Percentiles rank a stretch among this genome's conserved stretches.
Conservation (phyloP, 1,284 basidiomycete species). For the Pseudozyma sp. region DNA sequence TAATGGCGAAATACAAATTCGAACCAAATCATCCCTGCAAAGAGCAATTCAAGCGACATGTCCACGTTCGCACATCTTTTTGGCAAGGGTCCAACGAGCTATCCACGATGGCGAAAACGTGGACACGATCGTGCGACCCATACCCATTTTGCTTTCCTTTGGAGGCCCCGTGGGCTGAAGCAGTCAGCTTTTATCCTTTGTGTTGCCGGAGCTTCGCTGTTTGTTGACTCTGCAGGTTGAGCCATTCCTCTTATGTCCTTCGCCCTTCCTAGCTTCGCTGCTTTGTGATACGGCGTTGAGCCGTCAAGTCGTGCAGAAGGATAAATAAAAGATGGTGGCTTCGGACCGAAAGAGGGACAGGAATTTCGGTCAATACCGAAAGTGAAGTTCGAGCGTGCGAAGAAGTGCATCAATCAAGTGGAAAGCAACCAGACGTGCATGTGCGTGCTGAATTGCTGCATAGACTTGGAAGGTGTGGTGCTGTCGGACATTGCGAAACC, state of each 20-base stretch:
- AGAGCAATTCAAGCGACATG: conserved; percentile 1
- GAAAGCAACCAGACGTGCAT: too few species aligned
- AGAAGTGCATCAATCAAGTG: too few species aligned
- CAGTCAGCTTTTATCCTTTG: too few species aligned
- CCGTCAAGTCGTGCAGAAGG: too few species aligned
- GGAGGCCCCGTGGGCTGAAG: neutral
- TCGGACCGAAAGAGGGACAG: too few species aligned
- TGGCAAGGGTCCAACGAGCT: conserved; percentile 16
- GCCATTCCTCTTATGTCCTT: neutral
- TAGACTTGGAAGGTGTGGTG: neutral
- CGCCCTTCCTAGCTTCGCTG: too few species aligned
- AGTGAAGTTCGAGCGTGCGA: too few species aligned
- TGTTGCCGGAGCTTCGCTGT: neutral
- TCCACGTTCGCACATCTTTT: conserved; percentile 40
- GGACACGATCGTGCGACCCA: conserved; percentile 51
- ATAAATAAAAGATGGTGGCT: too few species aligned
- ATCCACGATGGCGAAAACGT: conserved; percentile 32
- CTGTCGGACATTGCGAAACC: conserved; percentile 16
- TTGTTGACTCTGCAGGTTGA: neutral
- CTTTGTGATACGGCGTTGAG: too few species aligned
- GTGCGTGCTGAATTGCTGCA: neutral
- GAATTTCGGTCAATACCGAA: too few species aligned
- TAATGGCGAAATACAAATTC: conserved; percentile 12
- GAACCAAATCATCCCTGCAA: neutral
- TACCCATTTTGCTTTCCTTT: conserved; percentile 6